Evolutionary conservation across 1,139 yeast species (phyloP), one percentile per base, ranked within the genome.

Genomic region (Hyphopichia fennica): DNA sequence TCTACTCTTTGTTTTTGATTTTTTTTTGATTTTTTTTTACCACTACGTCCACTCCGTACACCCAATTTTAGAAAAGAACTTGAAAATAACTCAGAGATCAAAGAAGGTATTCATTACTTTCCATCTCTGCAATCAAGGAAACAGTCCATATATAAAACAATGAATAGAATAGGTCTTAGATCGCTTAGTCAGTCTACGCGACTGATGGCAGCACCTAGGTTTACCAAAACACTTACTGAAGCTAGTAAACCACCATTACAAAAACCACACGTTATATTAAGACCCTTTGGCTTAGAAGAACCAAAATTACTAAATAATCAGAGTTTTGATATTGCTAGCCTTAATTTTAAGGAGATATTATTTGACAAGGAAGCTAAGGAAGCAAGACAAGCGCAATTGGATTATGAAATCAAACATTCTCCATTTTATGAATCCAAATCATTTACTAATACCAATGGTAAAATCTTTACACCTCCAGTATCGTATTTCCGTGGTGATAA

Each of bases 341-440:
- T 60, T 39, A 56, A 57, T 35, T 43, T 67, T n/a, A 54, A 47
- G 31, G 48, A 57, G 36, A 7, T 25, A 8, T 38, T 67, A 16
- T 71, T 72, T 49, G 61, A 72, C 36, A 48, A 56, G 4, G 72
- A 76, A 61, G 65, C 75, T 44, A 65, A 77, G 68, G 74, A 83
- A 72, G 51, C 77, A 61, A 63, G 89, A 73, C 75, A 70, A 44
- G 58, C 62, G 47, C 65, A 69, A 46, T 66, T 87, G 45, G 90
- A 87, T 54, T 77, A 81, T 45, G 97, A 90, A 60, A 77, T 90
- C 50, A 81, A 87, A 31, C 88, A 85, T 55, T 87, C 96, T n/a
- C 90, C 95, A 20, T 82, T 89, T 71, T 84, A 85, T 53, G 96
- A 90, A 52, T 75, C 89, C 51, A 85, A 87, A 56, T 82, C 87